phyloP scores from a whole-genome alignment of 441 rosid genomes.

The Erodium moschatum region DNA sequence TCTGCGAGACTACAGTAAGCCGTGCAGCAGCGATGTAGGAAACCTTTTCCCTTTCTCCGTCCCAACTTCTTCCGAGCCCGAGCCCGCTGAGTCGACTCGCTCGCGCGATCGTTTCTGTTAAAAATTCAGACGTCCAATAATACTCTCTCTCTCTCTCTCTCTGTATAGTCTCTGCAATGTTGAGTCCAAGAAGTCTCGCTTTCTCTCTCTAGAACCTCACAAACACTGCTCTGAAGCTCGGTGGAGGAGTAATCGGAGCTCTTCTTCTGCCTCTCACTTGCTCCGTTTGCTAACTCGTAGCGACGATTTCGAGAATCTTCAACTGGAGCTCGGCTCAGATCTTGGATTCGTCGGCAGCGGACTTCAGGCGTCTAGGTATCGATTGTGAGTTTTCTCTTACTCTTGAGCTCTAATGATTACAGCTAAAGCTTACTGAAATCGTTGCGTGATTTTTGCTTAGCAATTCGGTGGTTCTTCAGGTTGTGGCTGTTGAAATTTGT shows the following conservation, averaged over 20 bases:
- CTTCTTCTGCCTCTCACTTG: not conserved
- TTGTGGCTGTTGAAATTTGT: not conserved
- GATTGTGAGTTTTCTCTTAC: not conserved
- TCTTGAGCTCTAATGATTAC: not conserved
- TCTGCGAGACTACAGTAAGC: not conserved
- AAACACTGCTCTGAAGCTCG: too few relatives aligned
- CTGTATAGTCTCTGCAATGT: not conserved
- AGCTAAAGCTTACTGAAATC: not conserved
- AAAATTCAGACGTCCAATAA: not conserved
- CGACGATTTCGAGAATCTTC: constrained; percentile 3
- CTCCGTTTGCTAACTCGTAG: not conserved
- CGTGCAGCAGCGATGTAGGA: not conserved
- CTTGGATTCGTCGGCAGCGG: not conserved
- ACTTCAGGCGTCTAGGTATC: not conserved
- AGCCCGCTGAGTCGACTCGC: constrained; percentile 10
- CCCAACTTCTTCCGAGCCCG: not conserved
- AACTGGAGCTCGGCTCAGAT: not conserved
- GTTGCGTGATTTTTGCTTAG: not conserved
- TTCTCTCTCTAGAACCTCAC: too few relatives aligned
- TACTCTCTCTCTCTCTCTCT: not conserved
- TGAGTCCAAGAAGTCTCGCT: too few relatives aligned
- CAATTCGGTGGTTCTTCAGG: not conserved
- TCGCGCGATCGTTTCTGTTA: not conserved
- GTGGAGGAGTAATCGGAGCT: too few relatives aligned
- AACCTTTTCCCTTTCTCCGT: not conserved